Conservation (phyloP, 768 basidiomycete genomes). For the Boletus pseudopeckii region DNA sequence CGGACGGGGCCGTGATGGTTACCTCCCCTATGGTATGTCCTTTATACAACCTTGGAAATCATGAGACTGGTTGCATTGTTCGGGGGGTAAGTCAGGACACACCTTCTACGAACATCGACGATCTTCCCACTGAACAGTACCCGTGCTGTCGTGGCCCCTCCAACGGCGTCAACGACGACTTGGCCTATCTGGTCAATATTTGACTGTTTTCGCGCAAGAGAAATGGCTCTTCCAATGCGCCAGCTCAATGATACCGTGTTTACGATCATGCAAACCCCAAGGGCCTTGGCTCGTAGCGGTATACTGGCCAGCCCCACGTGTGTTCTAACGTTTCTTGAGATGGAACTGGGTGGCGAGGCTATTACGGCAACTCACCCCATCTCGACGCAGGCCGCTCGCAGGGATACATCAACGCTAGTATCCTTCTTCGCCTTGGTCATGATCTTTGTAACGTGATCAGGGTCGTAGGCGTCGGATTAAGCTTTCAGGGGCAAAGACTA, state of each 20-base stretch:
- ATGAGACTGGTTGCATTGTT: not conserved
- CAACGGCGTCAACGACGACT: slow-evolving; percentile 36
- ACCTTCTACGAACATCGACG: slow-evolving; percentile 43
- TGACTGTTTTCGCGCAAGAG: slow-evolving; percentile 46
- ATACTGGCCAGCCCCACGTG: slow-evolving; percentile 42
- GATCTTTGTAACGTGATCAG: slow-evolving; percentile 24
- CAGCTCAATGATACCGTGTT: slow-evolving; percentile 59
- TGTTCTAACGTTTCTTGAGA: slow-evolving; percentile 27
- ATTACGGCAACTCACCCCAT: slow-evolving; percentile 39
- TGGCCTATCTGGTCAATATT: slow-evolving; percentile 37
- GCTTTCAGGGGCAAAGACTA: not conserved
- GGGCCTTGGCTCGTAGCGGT: slow-evolving; percentile 37
- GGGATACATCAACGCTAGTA: slow-evolving; percentile 40
- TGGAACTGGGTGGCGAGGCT: not conserved
- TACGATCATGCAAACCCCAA: slow-evolving; percentile 41
- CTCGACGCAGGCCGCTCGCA: slow-evolving; percentile 47
- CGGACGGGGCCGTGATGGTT: slow-evolving; percentile 27
- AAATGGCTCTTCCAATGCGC: slow-evolving; percentile 59
- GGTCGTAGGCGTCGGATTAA: not conserved
- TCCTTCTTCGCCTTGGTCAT: slow-evolving; percentile 45
- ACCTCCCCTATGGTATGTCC: slow-evolving; percentile 42
- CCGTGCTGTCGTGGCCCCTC: slow-evolving; percentile 34
- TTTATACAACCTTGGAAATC: slow-evolving; percentile 27
- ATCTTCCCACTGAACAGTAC: slow-evolving; percentile 61
- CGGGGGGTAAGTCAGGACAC: not conserved